Conservation (phyloP, 805 yeast species). For the Pichia paraexigua region DNA sequence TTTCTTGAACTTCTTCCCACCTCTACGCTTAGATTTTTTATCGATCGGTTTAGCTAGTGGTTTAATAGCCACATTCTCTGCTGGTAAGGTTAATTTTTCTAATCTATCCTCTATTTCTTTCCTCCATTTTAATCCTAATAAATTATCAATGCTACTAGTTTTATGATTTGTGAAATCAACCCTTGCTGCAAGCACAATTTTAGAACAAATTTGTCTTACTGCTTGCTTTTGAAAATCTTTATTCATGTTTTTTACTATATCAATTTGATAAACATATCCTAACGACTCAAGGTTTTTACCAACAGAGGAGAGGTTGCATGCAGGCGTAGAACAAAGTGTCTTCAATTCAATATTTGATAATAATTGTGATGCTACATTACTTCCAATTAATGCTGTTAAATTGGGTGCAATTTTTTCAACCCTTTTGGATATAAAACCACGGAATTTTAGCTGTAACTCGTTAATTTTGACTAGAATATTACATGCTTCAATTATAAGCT, state of each 20-base stretch:
- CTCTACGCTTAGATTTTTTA: conserved; percentile 70
- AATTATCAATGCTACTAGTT: conserved; percentile 25
- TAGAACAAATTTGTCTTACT: conserved; percentile 71
- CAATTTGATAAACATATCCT: conserved; percentile 61
- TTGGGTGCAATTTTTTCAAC: conserved; percentile 71
- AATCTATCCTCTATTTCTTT: conserved; percentile 55
- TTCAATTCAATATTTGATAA: conserved; percentile 64
- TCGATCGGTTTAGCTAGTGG: conserved; percentile 72
- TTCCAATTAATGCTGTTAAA: conserved; percentile 60
- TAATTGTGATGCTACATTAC: conserved; percentile 65
- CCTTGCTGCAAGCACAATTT: conserved; percentile 74
- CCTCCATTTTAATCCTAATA: conserved; percentile 50
- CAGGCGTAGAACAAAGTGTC: conserved; percentile 60
- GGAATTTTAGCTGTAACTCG: conserved; percentile 35
- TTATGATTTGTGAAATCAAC: conserved; percentile 44
- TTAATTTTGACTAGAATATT: conserved; percentile 39
- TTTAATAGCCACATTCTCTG: conserved; percentile 58
- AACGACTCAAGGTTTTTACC: conserved; percentile 43
- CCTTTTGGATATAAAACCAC: conserved; percentile 47
- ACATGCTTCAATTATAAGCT: conserved; percentile 32
- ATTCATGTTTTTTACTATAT: conserved; percentile 51
- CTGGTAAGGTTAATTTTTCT: conserved; percentile 70
- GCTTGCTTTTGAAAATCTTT: conserved; percentile 58
- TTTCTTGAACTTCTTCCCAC: conserved; percentile 75
- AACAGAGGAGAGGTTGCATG: conserved; percentile 76